Base-by-base conservation (phyloP, 1,284 basidiomycete species). In the Heliocybe sulcata region DNA sequence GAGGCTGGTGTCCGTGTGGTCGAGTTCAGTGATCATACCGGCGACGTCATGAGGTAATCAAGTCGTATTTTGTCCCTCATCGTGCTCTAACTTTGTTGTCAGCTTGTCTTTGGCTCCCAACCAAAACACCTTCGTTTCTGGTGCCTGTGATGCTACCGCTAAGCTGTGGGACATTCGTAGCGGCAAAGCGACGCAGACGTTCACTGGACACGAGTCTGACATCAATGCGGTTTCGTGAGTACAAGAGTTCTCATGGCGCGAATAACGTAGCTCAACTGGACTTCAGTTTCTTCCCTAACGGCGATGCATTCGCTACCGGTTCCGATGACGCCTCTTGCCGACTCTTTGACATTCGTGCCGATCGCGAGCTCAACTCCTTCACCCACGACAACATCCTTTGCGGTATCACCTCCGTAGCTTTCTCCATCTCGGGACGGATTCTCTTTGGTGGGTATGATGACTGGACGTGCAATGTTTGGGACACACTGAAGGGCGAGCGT, bases 381-480 rank as follows among this genome's bases (percentile, higher is more conserved):
- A 94, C 92, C 1, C 95, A 98, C 70, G 95, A 98, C 74, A 98
- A 98, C 73, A 97, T 98, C 61, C 82, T 98, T 19, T 98, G 96
- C 67, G 95, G 96, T 60, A 98, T 99, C 72, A 99, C 97, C 11
- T 97, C 94, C 2, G 95, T 99, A 61, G 95, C 92, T 14, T 99
- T 99, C 78, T 98, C 94, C 1, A 90, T 92, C 61, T 98, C 94
- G 14, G 96, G 96, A 50, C 90, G 97, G 57, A 90, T 99, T 63
- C 81, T 99, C 50, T 98, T 99, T 65, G 96, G 95, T 60, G 97
- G 96, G 45, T 99, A 98, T 69, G 97, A 99, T 71, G 96, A 99
- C 71, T 98, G 96, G 90, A 98, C 96, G 62, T 94, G 92, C 79
- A 98, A 98, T 67, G 96, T 98, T 50, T 99, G 96, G 96, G 96